Conservation (phyloP, 371 early-diverging fungal species). For the Rhizopus arrhizus region DNA sequence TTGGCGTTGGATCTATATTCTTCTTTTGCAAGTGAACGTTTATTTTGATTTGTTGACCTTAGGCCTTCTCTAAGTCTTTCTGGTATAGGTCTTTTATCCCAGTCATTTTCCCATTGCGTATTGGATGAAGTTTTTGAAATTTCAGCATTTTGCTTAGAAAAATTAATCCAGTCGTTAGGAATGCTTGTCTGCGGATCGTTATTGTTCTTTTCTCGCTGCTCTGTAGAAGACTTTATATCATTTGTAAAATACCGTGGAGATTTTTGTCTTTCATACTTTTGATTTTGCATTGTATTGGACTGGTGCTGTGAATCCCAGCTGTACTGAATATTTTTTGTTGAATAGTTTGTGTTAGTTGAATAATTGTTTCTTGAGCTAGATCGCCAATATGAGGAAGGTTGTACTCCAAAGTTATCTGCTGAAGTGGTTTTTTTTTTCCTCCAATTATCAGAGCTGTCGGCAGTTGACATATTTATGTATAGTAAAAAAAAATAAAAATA, state of each 20-base stretch:
- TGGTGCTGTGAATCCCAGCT: no score
- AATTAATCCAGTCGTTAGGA: background rate
- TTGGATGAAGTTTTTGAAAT: background rate
- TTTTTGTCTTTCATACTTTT: no score
- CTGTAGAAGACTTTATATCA: background rate
- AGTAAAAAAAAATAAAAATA: background rate
- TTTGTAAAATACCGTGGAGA: no score
- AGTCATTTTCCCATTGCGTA: background rate
- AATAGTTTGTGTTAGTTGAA: background rate
- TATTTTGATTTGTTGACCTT: background rate
- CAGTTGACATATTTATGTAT: background rate
- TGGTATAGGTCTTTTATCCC: background rate
- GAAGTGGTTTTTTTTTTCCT: background rate
- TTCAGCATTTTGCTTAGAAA: background rate
- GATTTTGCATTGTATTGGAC: no score
- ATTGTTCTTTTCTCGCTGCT: background rate
- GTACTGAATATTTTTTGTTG: no score
- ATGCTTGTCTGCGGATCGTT: background rate
- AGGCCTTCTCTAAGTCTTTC: background rate
- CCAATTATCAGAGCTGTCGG: background rate
- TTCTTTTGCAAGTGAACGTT: background rate
- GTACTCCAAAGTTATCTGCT: background rate
- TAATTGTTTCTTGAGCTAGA: no score
- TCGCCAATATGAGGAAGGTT: background rate
- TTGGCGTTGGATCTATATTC: background rate